Evolutionary conservation across 2,329 filamentous ascomycete genomes (phyloP), one percentile per base, ranked within the genome.

Genomic region (Diaporthe vexans): DNA sequence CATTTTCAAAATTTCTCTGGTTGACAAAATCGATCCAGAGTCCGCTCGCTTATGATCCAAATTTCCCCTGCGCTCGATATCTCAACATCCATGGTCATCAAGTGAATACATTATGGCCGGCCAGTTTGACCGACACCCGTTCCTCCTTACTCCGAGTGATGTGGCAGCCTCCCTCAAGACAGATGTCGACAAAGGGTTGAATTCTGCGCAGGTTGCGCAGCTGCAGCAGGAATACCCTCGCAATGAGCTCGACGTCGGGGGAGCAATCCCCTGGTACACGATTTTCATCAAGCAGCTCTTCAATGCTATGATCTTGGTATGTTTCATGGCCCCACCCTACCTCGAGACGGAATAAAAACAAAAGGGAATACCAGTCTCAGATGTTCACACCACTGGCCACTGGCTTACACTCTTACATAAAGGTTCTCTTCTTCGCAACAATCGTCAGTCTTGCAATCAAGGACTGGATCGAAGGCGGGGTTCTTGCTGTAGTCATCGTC

Each of bases 401-500:
- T 89, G 88, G 80, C 74, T 75, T 26, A 78, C 74, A 54, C 29
- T 46, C 88, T 84, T 82, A 81, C 86, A 77, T 86, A 81, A 88
- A 94, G 92, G 92, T 95, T 65, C 88, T 96, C 69, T 86, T 94
- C 71, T 93, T 95, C 79, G 93, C 93, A 79, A 94, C 95, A 92
- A 92, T 90, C 59, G 87, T 92, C 54, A 91, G 90, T 75, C 94
- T 93, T 81, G 91, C 88, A 76, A 92, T 94, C 76, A 83, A 87
- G 58, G 92, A 84, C 43, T 80, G 78, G 35, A 76, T 83, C 48
- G 82, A 84, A 75, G 82, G 81, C 51, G 78, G 79, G 29, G 81
- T 84, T 9, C 78, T 84, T 26, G 80, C 79, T 3, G 80, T 77
- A 21, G 81, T 84, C 75, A 83, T 84, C 74, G 80, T 90, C 48